Evolutionary conservation across 2,329 filamentous ascomycete genomes (phyloP), one percentile per base, ranked within the genome.

Genomic region (Thyridium curvatum): DNA sequence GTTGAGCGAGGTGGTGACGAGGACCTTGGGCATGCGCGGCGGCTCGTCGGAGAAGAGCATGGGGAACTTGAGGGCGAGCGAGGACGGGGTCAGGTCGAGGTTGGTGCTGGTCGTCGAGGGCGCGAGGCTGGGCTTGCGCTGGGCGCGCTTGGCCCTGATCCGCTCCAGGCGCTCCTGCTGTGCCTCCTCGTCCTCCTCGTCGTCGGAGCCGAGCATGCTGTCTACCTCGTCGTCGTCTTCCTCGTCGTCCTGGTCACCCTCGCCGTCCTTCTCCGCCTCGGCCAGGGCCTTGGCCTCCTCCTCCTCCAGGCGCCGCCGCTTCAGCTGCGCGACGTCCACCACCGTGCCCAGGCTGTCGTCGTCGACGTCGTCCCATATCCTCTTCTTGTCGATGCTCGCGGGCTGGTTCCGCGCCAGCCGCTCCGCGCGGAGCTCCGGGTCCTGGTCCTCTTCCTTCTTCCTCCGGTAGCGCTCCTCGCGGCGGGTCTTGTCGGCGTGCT

Each of bases 1-100:
- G 66, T 95, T 90, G 53, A 96, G 72, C 12, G 82, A 86, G 8
- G 93, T 97, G 1, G 93, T 98, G 55, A 98, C 77, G 30, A 98
- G 80, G 46, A 97, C 81, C 64, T 96, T 94, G 37, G 93, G 90
- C 42, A 65, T 63, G 40, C 69, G 74, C 35, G 70, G 77, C 28
- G 71, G 77, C 50, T 72, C 60, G 36, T 80, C 76, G 43, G 66
- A 68, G 54, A 83, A 83, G 29, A 83, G 70, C 2, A 71, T 68
- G 18, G 78, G 77, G 51, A 83, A 83, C 53, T 81, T 79, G 47
- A 71, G 64, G 12, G 75, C 64, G 30, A 82, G 65, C 8, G 74
- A 75, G 18, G 75, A 64, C 2, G 78, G 78, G 8, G 78, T 79
- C 34, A 81, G 63, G 49, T 82, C 79, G 45, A 82, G 69, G 45